Evolutionary conservation across 1,284 basidiomycete genomes (phyloP).

Genomic region (Ceratobasidium sp.): DNA sequence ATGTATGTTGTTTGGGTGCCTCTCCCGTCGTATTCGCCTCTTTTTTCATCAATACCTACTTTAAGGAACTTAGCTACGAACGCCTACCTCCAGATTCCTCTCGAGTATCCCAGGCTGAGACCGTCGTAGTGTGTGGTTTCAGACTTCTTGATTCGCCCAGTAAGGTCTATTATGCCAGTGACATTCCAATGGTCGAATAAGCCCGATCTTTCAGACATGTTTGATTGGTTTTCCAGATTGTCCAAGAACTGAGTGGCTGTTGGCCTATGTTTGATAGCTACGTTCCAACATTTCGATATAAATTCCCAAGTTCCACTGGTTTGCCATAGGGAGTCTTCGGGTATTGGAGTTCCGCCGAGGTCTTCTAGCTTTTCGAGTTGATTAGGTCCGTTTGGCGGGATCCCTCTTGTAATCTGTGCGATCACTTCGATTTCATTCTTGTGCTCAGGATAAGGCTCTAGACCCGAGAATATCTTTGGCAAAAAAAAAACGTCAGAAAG

Average conservation of each 20-base stretch:
- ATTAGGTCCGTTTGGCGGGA: not conserved
- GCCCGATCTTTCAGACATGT: not conserved
- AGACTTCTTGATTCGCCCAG: constrained; percentile 28
- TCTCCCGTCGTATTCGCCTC: constrained; percentile 23
- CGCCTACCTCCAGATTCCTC: constrained; percentile 32
- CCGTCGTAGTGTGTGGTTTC: not conserved
- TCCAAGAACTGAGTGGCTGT: constrained; percentile 21
- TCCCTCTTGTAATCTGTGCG: constrained; percentile 8
- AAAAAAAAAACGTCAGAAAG: too few relatives aligned
- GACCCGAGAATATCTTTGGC: constrained; percentile 25
- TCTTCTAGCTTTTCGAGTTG: not conserved
- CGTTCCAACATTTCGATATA: constrained; percentile 34
- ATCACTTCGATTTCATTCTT: constrained; percentile 18
- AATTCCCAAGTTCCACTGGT: constrained; percentile 13
- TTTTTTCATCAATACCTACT: not conserved
- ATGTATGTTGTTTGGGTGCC: constrained; percentile 6
- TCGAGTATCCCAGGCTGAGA: constrained; percentile 30
- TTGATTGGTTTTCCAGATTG: not conserved
- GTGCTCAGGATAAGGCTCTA: constrained; percentile 16
- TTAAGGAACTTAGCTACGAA: not conserved
- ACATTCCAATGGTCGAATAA: constrained; percentile 1
- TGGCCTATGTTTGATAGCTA: not conserved
- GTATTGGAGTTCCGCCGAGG: not conserved
- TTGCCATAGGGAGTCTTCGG: constrained; percentile 22
- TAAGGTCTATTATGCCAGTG: constrained; percentile 21